phyloP scores from a whole-genome alignment of 2,329 filamentous ascomycete genomes.

The Hymenoscyphus albidus region DNA sequence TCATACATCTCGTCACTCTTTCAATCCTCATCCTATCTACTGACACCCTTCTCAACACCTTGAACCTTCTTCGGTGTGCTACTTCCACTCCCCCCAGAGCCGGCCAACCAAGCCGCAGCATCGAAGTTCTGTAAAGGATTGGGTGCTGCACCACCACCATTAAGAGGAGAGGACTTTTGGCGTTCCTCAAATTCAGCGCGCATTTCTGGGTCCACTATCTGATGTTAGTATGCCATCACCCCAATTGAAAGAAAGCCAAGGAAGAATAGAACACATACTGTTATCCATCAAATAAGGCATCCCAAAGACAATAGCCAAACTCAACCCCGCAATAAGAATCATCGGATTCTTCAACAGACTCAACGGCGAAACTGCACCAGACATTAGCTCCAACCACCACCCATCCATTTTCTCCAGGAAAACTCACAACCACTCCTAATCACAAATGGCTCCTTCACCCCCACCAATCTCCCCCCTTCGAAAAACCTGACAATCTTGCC shows the following conservation, averaged over 20 bases:
- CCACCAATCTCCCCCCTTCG: constrained; percentile 45
- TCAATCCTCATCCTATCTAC: background rate
- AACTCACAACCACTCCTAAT: constrained; percentile 71
- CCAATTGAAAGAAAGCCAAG: background rate
- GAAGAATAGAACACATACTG: constrained; percentile 57
- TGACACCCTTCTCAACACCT: background rate
- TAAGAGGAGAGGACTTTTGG: constrained; percentile 71
- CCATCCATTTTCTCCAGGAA: background rate
- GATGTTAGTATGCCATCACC: constrained; percentile 10
- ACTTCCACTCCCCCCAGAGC: constrained; percentile 34
- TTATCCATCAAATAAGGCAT: constrained; percentile 96
- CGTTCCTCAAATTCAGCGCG: constrained; percentile 88
- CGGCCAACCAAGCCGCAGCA: constrained; percentile 65
- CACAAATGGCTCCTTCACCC: constrained; percentile 70
- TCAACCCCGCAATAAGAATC: constrained; percentile 87
- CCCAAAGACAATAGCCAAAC: constrained; percentile 78
- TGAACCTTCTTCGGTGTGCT: constrained; percentile 30
- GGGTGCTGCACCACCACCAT: constrained; percentile 49
- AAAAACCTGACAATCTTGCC: constrained; percentile 32
- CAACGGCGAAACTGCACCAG: constrained; percentile 66
- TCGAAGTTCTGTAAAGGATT: constrained; percentile 59
- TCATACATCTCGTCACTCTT: background rate
- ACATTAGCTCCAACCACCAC: background rate
- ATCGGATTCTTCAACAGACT: constrained; percentile 89
- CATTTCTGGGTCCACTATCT: constrained; percentile 90